These are phyloP conservation scores for Citrullus colocynthis DNA, from an alignment of 306 rosid genomes.

Conservation along the genomic window DNA sequence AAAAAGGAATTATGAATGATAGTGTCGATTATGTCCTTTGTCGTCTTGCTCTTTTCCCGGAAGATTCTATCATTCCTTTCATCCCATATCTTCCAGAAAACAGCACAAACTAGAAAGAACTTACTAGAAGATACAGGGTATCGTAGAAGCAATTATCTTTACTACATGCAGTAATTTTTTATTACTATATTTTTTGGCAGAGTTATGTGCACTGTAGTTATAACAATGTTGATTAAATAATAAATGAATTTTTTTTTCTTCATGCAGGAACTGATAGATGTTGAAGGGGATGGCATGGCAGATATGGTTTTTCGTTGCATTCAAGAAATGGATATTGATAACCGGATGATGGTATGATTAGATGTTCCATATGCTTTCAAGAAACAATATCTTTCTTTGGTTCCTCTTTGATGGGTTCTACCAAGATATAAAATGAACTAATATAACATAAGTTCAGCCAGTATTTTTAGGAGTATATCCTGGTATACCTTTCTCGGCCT, in stretches of 20 bases:
- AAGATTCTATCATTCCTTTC: too few species aligned
- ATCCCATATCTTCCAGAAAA: too few species aligned
- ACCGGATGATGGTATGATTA: conserved; percentile 77
- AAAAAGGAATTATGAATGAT: too few species aligned
- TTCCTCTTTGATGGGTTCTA: background rate
- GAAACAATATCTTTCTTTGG: background rate
- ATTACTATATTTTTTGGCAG: background rate
- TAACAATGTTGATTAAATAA: conserved; percentile 5
- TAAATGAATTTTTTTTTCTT: background rate
- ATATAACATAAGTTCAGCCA: background rate
- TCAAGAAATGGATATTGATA: conserved; percentile 99
- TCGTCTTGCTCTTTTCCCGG: too few species aligned
- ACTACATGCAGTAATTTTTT: background rate
- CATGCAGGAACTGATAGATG: conserved; percentile 87
- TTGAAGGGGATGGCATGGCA: conserved; percentile 99
- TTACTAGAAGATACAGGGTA: background rate
- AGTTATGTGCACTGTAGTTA: background rate
- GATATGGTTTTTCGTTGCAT: conserved; percentile 99
- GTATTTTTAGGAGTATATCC: background rate
- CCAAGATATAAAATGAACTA: background rate
- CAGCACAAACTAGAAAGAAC: background rate
- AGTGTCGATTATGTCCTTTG: too few species aligned
- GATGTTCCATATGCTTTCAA: background rate
- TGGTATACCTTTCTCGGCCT: background rate
- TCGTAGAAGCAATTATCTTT: background rate